These are phyloP conservation scores for Eucalyptus fibrosa DNA, from an alignment of 345 rosid genomes.

Conservation along the genomic window DNA sequence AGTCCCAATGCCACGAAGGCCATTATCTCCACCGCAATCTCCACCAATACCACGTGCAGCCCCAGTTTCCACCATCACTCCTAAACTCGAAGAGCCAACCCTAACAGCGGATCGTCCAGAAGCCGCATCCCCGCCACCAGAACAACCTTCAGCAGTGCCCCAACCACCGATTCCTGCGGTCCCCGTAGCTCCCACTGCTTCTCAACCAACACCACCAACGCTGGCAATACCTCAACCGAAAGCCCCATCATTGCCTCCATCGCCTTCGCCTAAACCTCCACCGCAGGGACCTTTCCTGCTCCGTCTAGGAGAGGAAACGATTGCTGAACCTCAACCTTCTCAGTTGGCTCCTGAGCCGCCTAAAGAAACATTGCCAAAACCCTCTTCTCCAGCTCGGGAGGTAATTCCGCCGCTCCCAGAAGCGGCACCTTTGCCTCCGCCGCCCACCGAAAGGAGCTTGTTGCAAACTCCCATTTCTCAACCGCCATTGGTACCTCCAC, in stretches of 20 bases:
- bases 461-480: neutral
- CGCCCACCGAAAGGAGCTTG: neutral
- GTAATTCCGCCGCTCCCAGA: neutral
- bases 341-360: neutral
- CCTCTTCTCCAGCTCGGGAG: neutral
- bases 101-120: neutral
- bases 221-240: neutral
- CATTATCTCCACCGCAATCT: neutral
- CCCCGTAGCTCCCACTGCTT: constrained; percentile 2
- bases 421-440: neutral
- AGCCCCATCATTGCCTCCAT: neutral
- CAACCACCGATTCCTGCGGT: constrained; percentile 13
- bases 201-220: constrained; percentile 1
- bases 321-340: neutral
- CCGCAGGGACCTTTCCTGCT: neutral
- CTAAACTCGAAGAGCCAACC: neutral
- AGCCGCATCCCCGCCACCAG: neutral
- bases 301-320: neutral
- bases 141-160: neutral
- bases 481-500: constrained; percentile 2
- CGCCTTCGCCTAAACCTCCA: constrained; percentile 11
- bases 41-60: neutral
- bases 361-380: neutral
- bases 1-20: constrained; percentile 5
- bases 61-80: neutral